Conservation (phyloP, 1,284 basidiomycete genomes). For the Heterobasidion annosum region DNA sequence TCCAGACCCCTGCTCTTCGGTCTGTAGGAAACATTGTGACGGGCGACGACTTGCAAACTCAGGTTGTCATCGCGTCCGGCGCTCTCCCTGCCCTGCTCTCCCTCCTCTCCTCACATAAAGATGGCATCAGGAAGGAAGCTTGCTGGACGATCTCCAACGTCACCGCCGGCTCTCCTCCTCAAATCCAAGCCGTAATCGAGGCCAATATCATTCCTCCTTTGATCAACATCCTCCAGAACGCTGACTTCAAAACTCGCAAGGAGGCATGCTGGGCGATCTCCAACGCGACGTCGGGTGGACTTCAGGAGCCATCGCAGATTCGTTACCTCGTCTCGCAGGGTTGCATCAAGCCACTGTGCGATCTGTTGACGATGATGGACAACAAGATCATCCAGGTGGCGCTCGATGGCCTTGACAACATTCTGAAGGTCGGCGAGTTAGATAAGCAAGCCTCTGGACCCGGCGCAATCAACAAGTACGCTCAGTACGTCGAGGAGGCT, state of each 20-base stretch:
- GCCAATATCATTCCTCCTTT: slow-evolving; percentile 94
- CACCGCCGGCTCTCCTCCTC: slow-evolving; percentile 92
- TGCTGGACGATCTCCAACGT: slow-evolving; percentile 99
- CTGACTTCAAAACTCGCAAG: slow-evolving; percentile 99
- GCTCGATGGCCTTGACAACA: slow-evolving; percentile 97
- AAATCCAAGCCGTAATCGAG: slow-evolving; percentile 88
- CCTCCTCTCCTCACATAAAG: slow-evolving; percentile 90
- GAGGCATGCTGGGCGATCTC: slow-evolving; percentile 99
- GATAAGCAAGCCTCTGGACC: slow-evolving; percentile 85
- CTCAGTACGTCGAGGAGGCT: slow-evolving; percentile 92
- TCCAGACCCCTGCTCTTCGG: slow-evolving; percentile 97
- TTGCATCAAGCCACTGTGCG: slow-evolving; percentile 98
- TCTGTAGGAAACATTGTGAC: slow-evolving; percentile 99
- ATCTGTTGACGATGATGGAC: slow-evolving; percentile 95
- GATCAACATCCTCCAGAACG: slow-evolving; percentile 92
- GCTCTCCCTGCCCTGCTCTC: slow-evolving; percentile 90
- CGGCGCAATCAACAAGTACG: slow-evolving; percentile 89
- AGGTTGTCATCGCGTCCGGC: slow-evolving; percentile 96
- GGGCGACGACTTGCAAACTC: slow-evolving; percentile 97
- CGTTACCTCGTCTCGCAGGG: slow-evolving; percentile 97
- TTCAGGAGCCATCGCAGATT: slow-evolving; percentile 96
- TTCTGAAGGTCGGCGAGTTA: slow-evolving; percentile 96
- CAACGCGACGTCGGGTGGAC: slow-evolving; percentile 96
- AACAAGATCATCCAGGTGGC: slow-evolving; percentile 99
- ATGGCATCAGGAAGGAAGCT: slow-evolving; percentile 93